A percentile compares a stretch with the other conserved stretches of the same genome.
These are phyloP conservation scores for Eucommia ulmoides DNA, from an alignment of 257 asterid species.

Conservation along the genomic window DNA sequence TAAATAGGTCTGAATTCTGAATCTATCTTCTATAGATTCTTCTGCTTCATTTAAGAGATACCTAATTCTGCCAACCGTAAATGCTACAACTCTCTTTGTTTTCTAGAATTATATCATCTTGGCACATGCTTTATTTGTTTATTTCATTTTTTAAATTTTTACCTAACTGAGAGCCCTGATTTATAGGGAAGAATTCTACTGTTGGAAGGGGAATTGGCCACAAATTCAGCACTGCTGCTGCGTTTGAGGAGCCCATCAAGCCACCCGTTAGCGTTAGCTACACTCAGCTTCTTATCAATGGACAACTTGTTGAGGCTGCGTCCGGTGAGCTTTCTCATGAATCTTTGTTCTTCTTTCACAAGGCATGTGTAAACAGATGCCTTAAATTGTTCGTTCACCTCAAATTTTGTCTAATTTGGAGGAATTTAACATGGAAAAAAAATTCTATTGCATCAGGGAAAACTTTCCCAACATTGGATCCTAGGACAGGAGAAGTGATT, in stretches of 20 bases:
- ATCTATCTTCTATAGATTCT: neutral
- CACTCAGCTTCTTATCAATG: constrained; percentile 79
- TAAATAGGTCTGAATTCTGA: neutral
- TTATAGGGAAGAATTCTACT: constrained; percentile 37
- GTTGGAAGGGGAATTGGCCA: constrained; percentile 29
- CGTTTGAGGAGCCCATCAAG: constrained; percentile 62
- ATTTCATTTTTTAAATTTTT: no score
- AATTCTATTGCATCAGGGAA: constrained; percentile 38
- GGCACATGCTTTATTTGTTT: no score
- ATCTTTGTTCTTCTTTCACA: no score
- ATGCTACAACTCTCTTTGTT: neutral
- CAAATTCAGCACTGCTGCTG: constrained; percentile 62
- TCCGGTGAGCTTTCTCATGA: constrained; percentile 57
- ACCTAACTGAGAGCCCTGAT: constrained; percentile 3
- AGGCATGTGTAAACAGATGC: no score
- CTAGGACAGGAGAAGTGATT: constrained; percentile 81
- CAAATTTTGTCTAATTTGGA: neutral
- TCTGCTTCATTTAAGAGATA: neutral
- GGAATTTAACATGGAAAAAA: constrained; percentile 8
- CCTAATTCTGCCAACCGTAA: no score
- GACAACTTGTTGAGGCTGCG: constrained; percentile 77
- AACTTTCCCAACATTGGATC: constrained; percentile 81
- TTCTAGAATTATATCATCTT: no score
- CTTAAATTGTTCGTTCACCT: no score
- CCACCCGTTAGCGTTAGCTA: constrained; percentile 58